A percentile compares a stretch with the other conserved stretches of the same genome.
These are phyloP conservation scores for Hypoxylon sp. DNA, from an alignment of 2,329 filamentous ascomycete genomes.

Conservation along the genomic window DNA sequence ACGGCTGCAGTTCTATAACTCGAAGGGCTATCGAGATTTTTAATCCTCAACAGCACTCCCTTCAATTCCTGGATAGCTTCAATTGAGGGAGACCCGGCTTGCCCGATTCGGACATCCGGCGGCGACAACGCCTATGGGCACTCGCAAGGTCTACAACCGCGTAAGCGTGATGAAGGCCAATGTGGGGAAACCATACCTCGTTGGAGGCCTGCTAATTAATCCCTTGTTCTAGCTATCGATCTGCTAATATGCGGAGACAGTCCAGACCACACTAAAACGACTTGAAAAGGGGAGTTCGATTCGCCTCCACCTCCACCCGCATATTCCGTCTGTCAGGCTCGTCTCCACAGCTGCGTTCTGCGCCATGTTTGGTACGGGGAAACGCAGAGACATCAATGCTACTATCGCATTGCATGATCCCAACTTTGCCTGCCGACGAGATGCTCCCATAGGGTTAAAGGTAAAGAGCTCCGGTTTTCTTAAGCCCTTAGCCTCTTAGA, in stretches of 20 bases:
- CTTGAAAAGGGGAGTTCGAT: constrained; percentile 19
- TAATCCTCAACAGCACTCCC: constrained; percentile 20
- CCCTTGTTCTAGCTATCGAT: constrained; percentile 34
- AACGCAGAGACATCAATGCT: constrained; percentile 27
- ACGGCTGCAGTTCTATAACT: background rate
- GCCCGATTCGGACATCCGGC: constrained; percentile 41
- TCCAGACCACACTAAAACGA: constrained; percentile 34
- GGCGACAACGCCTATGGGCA: constrained; percentile 34
- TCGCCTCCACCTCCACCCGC: constrained; percentile 34
- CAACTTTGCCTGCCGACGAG: constrained; percentile 16
- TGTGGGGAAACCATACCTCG: constrained; percentile 38
- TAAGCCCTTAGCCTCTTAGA: constrained; percentile 22
- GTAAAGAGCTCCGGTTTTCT: constrained; percentile 27
- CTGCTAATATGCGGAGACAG: constrained; percentile 33
- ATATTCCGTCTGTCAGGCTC: constrained; percentile 40
- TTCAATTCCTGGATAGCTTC: constrained; percentile 27
- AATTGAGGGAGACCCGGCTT: constrained; percentile 27
- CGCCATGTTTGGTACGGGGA: constrained; percentile 33
- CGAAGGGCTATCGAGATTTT: constrained; percentile 22
- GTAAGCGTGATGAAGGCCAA: constrained; percentile 33
- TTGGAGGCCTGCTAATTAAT: constrained; percentile 33
- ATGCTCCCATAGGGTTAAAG: constrained; percentile 26
- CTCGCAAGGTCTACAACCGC: constrained; percentile 23
- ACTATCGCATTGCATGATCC: constrained; percentile 37
- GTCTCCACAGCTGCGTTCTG: constrained; percentile 33